Evolutionary conservation across 208 protist genomes (phyloP).

Genomic region (Leishmania turanica): DNA sequence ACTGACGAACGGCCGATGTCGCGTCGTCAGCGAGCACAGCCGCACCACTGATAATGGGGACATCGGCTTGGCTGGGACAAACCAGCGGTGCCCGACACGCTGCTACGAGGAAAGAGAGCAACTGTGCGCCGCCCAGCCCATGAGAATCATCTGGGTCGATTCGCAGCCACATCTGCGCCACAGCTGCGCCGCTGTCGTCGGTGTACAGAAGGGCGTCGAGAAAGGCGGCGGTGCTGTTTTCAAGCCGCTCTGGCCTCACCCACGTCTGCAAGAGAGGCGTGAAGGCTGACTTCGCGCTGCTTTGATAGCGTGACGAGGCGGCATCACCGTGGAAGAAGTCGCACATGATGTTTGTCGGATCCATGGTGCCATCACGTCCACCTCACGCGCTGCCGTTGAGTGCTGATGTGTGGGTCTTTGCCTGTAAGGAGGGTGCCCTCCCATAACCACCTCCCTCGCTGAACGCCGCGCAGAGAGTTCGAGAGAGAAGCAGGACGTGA

Average conservation of each 20-base stretch:
- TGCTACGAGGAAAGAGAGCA: neutral
- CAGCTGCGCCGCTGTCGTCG: neutral
- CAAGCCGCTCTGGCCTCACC: neutral
- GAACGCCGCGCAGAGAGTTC: neutral
- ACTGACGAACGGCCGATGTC: neutral
- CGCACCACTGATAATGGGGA: neutral
- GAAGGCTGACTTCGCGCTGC: too few species aligned
- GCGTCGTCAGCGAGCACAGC: neutral
- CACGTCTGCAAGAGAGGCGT: slow-evolving; percentile 4
- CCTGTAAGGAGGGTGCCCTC: neutral
- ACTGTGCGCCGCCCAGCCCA: neutral
- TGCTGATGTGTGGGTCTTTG: neutral
- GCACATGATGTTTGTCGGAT: neutral
- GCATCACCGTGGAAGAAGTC: slow-evolving; percentile 9
- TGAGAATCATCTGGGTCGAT: neutral
- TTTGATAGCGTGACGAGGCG: neutral
- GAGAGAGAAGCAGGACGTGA: neutral
- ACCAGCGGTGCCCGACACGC: slow-evolving; percentile 10
- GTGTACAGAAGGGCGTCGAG: neutral
- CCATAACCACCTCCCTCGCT: neutral
- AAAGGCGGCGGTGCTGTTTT: slow-evolving; percentile 7
- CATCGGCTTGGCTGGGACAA: neutral
- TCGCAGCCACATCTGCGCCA: slow-evolving; percentile 18
- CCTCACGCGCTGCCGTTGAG: neutral
- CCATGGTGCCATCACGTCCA: neutral